phyloP scores from a whole-genome alignment of 495 filamentous ascomycete species.

The Thozetella sp. region DNA sequence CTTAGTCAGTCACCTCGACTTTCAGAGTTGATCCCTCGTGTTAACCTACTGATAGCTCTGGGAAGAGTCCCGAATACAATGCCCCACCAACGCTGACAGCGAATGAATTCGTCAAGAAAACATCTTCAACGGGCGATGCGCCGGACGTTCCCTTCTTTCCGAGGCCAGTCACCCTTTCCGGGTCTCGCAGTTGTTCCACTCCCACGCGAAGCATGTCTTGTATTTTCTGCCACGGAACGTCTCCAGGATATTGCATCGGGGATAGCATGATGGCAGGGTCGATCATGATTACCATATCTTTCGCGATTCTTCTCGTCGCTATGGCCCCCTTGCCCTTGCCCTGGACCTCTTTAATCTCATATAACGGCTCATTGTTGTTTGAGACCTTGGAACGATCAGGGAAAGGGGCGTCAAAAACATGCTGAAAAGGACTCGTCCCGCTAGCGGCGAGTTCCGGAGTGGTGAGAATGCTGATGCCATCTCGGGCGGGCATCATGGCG shows the following conservation, averaged over 20 bases:
- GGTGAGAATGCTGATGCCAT: slow-evolving; percentile 1
- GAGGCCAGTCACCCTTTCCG: neutral
- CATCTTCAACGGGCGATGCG: neutral
- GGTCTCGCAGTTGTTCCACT: neutral
- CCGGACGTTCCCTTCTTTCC: neutral
- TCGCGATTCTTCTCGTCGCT: neutral
- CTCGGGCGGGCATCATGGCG: neutral
- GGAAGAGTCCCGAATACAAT: neutral
- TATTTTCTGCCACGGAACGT: neutral
- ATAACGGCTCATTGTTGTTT: neutral
- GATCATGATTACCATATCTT: neutral
- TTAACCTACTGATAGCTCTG: neutral
- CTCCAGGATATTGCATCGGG: neutral
- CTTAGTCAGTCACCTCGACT: neutral
- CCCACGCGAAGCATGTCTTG: neutral
- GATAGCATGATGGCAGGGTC: slow-evolving; percentile 2
- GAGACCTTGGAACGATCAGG: neutral
- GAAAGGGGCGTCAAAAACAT: neutral
- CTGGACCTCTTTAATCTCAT: neutral
- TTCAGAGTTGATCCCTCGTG: neutral
- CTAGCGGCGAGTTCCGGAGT: neutral
- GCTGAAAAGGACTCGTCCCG: neutral
- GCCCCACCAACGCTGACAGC: neutral
- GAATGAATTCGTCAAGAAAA: neutral
- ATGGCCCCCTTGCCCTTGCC: neutral